Percentiles rank a stretch among this genome's conserved stretches.
Evolutionary conservation across 2,329 filamentous ascomycete species (phyloP).

Genomic region (Rhinocladiella mackenziei): DNA sequence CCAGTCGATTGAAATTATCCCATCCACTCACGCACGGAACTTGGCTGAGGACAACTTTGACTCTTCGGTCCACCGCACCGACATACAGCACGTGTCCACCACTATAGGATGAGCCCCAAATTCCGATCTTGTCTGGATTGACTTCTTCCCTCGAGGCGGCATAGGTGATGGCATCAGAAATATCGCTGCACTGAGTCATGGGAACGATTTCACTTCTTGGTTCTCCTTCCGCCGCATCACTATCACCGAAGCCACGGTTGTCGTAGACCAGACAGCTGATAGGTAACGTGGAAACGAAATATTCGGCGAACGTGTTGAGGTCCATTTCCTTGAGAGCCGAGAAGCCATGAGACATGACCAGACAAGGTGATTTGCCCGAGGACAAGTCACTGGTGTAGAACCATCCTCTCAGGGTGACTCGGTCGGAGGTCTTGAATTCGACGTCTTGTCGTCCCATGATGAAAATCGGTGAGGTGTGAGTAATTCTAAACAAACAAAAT

Average conservation of each 20-base stretch:
- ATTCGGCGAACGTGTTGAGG: conserved; percentile 25
- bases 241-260: conserved; percentile 34
- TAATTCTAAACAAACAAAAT: not conserved
- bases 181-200: conserved; percentile 35
- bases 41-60: conserved; percentile 41
- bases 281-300: conserved; percentile 23
- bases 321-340: conserved; percentile 29
- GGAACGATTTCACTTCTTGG: conserved; percentile 37
- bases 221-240: conserved; percentile 34
- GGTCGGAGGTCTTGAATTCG: conserved; percentile 28
- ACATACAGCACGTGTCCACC: conserved; percentile 41
- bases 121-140: conserved; percentile 31
- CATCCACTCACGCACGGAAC: conserved; percentile 38
- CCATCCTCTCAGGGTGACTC: conserved; percentile 28
- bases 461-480: not conserved
- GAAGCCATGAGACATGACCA: conserved; percentile 29
- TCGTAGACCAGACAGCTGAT: conserved; percentile 34
- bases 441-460: conserved; percentile 27
- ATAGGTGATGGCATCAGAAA: conserved; percentile 39
- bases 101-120: conserved; percentile 41
- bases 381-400: conserved; percentile 23
- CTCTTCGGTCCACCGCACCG: conserved; percentile 38
- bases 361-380: conserved; percentile 22
- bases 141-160: conserved; percentile 31
- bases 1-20: conserved; percentile 35